These are phyloP conservation scores for Diplogelasinospora grovesii DNA, from an alignment of 495 filamentous ascomycete genomes.

Conservation along the genomic window DNA sequence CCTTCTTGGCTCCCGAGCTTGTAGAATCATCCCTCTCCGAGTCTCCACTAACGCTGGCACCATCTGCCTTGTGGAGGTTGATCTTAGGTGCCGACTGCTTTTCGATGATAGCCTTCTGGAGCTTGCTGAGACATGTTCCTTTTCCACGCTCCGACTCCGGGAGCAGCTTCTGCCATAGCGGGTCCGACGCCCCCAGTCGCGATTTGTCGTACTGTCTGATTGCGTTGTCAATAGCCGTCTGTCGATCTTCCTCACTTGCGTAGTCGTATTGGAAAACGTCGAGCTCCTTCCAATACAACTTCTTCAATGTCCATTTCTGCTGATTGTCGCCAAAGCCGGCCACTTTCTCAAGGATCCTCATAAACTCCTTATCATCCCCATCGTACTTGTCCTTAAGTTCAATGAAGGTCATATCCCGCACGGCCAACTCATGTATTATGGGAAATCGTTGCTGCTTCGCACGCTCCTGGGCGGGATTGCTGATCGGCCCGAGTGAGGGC, in stretches of 20 bases:
- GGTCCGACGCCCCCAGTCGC: slow-evolving; percentile 63
- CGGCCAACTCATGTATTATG: slow-evolving; percentile 69
- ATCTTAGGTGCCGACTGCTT: slow-evolving; percentile 53
- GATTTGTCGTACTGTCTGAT: slow-evolving; percentile 73
- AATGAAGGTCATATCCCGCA: slow-evolving; percentile 51
- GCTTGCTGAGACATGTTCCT: slow-evolving; percentile 70
- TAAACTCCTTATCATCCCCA: slow-evolving; percentile 49
- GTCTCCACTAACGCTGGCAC: slow-evolving; percentile 46
- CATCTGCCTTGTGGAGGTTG: slow-evolving; percentile 50
- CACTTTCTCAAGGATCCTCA: slow-evolving; percentile 50
- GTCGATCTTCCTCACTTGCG: slow-evolving; percentile 56
- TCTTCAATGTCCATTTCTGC: slow-evolving; percentile 61
- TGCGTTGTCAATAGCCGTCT: slow-evolving; percentile 78
- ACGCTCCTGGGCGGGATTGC: slow-evolving; percentile 46
- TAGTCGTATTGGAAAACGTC: slow-evolving; percentile 77
- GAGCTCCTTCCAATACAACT: slow-evolving; percentile 72
- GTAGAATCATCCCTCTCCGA: slow-evolving; percentile 34
- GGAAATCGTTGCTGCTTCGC: slow-evolving; percentile 49
- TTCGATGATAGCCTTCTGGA: slow-evolving; percentile 55
- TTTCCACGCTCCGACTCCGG: slow-evolving; percentile 69
- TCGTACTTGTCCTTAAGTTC: slow-evolving; percentile 50
- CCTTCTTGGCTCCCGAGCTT: slow-evolving; percentile 20
- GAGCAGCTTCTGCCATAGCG: slow-evolving; percentile 74
- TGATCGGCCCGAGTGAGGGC: slow-evolving; percentile 46
- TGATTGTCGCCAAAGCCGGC: slow-evolving; percentile 47